Percentiles rank a stretch among this genome's conserved stretches.
Evolutionary conservation across 2,329 filamentous ascomycete species (phyloP).

Genomic region (Aureobasidium vineae): DNA sequence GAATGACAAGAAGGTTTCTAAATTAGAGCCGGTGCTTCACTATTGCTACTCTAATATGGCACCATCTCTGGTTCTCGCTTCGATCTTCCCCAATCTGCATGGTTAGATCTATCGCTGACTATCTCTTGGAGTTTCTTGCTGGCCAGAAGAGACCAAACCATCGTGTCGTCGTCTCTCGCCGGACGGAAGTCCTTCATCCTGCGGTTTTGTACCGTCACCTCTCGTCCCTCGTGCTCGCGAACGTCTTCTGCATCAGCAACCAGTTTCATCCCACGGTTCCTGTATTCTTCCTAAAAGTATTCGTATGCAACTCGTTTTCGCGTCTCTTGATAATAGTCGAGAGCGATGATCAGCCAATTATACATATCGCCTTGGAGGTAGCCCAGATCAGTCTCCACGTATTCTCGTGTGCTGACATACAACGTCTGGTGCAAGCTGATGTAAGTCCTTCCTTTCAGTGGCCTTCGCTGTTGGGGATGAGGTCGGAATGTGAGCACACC

Average conservation of each 20-base stretch:
- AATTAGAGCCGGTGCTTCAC: neutral
- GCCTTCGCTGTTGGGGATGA: neutral
- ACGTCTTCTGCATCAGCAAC: neutral
- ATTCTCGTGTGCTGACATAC: neutral
- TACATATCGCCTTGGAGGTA: neutral
- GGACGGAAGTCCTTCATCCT: neutral
- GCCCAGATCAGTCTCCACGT: neutral
- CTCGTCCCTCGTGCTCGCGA: neutral
- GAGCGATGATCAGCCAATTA: neutral
- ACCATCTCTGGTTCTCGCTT: neutral
- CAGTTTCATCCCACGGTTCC: neutral
- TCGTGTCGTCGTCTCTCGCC: neutral
- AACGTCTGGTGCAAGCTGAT: neutral
- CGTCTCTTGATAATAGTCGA: neutral
- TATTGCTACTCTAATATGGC: neutral
- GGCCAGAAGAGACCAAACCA: neutral
- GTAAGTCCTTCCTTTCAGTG: neutral
- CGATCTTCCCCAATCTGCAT: neutral
- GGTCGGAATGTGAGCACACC: neutral
- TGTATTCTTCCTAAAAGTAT: neutral
- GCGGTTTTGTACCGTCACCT: neutral
- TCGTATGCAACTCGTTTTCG: neutral
- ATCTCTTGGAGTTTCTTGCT: neutral
- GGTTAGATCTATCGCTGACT: neutral
- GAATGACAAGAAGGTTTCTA: no score